These are phyloP conservation scores for Acanthochlamys bracteata DNA, from an alignment of 106 monocot species.

Conservation along the genomic window DNA sequence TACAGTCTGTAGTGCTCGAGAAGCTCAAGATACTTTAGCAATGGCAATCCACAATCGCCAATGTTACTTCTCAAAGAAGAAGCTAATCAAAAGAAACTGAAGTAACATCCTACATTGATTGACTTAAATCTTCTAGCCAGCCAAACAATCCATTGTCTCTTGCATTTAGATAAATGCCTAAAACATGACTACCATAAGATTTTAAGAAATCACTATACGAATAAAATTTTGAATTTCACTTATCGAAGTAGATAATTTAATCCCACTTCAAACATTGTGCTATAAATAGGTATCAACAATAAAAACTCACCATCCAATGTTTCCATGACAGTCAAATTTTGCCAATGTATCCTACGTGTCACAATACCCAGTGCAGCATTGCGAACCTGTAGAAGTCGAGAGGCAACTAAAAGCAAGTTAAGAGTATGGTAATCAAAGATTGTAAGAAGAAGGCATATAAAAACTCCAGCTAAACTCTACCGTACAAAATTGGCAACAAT, in stretches of 20 bases:
- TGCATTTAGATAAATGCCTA: background rate
- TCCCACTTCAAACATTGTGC: no score
- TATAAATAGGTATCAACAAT: background rate
- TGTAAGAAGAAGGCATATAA: background rate
- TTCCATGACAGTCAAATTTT: slow-evolving; percentile 62
- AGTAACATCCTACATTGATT: no score
- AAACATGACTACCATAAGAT: background rate
- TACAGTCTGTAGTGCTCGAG: no score
- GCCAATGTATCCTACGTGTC: slow-evolving; percentile 81
- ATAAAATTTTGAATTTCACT: no score
- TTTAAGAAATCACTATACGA: no score
- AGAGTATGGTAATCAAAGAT: background rate
- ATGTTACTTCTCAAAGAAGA: no score
- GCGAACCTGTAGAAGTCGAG: slow-evolving; percentile 51
- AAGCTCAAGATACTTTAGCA: no score
- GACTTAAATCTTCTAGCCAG: background rate
- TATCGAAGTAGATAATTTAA: no score
- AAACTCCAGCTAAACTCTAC: background rate
- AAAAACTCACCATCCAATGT: slow-evolving; percentile 63
- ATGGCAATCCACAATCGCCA: no score
- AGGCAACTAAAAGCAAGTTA: background rate
- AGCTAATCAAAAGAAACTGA: no score
- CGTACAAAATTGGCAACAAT: background rate
- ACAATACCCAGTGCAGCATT: slow-evolving; percentile 84
- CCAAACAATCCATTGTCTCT: background rate